Evolutionary conservation across 306 rosid genomes (phyloP).

Genomic region (Oxytropis ochrocephala): DNA sequence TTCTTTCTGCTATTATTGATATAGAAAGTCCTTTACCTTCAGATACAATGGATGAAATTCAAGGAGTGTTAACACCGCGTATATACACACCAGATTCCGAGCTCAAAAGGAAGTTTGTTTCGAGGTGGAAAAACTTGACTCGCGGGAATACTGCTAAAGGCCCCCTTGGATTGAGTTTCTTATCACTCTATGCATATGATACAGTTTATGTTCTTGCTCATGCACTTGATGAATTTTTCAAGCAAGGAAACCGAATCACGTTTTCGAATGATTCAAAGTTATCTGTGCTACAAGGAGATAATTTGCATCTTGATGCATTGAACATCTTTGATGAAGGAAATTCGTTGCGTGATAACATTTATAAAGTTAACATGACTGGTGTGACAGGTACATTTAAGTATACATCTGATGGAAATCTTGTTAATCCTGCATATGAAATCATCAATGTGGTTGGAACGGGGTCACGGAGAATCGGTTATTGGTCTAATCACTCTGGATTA

Average conservation of each 20-base stretch:
- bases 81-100: conserved; percentile 62
- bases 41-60: conserved; percentile 42
- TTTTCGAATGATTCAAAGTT: conserved; percentile 65
- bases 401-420: conserved; percentile 47
- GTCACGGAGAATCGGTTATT: conserved; percentile 67
- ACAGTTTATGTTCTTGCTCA: conserved; percentile 81
- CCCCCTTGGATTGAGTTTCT: conserved; percentile 45
- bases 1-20: conserved; percentile 63
- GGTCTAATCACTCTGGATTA: conserved; percentile 85
- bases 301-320: conserved; percentile 61
- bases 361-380: conserved; percentile 64
- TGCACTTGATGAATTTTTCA: conserved; percentile 66
- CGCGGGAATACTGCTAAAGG: conserved; percentile 19
- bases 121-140: conserved; percentile 81
- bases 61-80: conserved; percentile 75
- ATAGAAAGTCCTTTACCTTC: conserved; percentile 37
- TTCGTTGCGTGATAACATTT: conserved; percentile 39
- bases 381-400: conserved; percentile 60
- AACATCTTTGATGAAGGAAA: conserved; percentile 65
- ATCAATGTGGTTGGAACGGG: conserved; percentile 75
- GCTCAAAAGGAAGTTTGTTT: conserved; percentile 54
- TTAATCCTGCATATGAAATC: conserved; percentile 70
- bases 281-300: conserved; percentile 19
- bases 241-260: conserved; percentile 59
- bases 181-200: conserved; percentile 72